phyloP scores from a whole-genome alignment of 306 rosid genomes.

The Quercus parvula region DNA sequence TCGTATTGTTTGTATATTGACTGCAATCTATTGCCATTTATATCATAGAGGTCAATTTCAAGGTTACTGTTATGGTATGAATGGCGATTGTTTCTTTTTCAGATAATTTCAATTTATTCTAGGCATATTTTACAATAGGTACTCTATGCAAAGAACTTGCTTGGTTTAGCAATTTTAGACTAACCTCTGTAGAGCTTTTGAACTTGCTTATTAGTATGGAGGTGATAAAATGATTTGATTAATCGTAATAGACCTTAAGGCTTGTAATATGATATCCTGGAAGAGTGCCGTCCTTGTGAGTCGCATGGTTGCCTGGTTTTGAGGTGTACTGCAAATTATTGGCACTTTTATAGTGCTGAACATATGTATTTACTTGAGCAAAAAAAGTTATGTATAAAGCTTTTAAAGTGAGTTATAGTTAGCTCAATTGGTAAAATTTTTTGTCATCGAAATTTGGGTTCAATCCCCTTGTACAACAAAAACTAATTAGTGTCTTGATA shows the following conservation, averaged over 20 bases:
- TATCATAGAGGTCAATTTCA: not conserved
- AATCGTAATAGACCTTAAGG: not conserved
- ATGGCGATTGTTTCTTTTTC: not conserved
- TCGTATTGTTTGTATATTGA: not conserved
- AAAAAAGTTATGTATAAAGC: not conserved
- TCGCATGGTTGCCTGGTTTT: not conserved
- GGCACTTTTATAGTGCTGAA: not conserved
- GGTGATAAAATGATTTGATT: not conserved
- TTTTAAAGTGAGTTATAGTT: not conserved
- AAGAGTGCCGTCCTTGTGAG: not conserved
- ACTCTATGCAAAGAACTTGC: not conserved
- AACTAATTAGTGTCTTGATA: accelerated
- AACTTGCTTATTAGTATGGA: not conserved
- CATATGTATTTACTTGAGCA: not conserved
- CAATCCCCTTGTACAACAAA: accelerated
- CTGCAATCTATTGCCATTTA: not conserved
- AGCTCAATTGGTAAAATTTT: too few relatives aligned
- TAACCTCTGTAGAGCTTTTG: not conserved
- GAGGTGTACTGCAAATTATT: not conserved
- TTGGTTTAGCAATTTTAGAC: not conserved
- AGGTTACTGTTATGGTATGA: not conserved
- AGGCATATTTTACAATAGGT: not conserved
- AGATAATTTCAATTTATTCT: not conserved
- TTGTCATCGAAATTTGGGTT: too few relatives aligned
- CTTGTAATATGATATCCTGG: not conserved